phyloP scores from a whole-genome alignment of 2,329 filamentous ascomycete genomes.

The Xenoacremonium recifei region DNA sequence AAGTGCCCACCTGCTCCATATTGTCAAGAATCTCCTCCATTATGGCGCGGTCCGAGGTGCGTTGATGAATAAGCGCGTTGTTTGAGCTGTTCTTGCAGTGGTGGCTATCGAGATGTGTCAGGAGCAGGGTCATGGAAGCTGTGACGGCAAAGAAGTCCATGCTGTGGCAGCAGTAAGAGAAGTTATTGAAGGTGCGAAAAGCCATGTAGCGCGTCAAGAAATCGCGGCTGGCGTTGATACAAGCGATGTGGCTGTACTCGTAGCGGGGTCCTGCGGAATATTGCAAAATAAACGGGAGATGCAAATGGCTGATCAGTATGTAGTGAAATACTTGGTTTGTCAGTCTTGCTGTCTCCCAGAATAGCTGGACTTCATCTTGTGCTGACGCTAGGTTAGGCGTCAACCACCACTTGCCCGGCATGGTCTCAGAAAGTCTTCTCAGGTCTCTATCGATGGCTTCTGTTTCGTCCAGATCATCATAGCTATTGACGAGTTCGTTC shows the following conservation, averaged over 20 bases:
- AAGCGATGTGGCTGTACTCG: constrained; percentile 4
- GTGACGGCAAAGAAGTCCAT: constrained; percentile 8
- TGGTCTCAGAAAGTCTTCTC: constrained; percentile 24
- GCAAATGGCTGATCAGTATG: constrained; percentile 36
- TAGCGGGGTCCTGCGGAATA: not conserved
- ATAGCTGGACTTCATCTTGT: constrained; percentile 16
- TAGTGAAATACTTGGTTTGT: constrained; percentile 37
- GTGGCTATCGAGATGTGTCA: constrained; percentile 5
- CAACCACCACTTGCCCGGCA: constrained; percentile 38
- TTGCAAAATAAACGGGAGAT: constrained; percentile 38
- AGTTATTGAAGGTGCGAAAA: constrained; percentile 3
- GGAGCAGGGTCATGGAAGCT: constrained; percentile 5
- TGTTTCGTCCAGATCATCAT: constrained; percentile 23
- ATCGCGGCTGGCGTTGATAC: constrained; percentile 8
- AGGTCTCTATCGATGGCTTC: constrained; percentile 33
- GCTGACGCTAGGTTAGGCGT: constrained; percentile 23
- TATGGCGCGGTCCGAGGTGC: constrained; percentile 5
- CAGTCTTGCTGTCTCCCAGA: constrained; percentile 31
- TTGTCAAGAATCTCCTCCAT: constrained; percentile 5
- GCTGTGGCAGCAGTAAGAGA: constrained; percentile 2
- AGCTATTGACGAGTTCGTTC: constrained; percentile 24
- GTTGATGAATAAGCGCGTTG: constrained; percentile 4
- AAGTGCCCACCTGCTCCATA: not conserved
- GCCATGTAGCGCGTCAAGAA: constrained; percentile 2
- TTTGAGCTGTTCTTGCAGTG: not conserved